Percentiles rank a stretch among this genome's conserved stretches.
Evolutionary conservation across 2,329 filamentous ascomycete species (phyloP).

Genomic region (Nigrograna mackinnonii): DNA sequence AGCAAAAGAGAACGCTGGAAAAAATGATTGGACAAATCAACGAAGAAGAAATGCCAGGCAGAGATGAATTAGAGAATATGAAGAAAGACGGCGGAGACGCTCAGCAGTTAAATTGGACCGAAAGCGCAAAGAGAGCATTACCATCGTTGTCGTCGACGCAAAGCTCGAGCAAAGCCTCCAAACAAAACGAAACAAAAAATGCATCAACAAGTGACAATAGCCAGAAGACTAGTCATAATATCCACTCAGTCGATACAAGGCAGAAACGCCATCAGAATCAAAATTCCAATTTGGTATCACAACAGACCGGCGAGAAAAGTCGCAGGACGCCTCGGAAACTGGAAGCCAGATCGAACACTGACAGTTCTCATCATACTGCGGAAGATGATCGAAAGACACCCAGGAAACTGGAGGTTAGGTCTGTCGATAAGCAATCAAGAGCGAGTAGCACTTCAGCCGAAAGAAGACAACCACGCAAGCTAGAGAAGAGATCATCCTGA

Average conservation of each 20-base stretch:
- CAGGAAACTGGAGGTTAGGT: background rate
- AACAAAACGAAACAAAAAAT: background rate
- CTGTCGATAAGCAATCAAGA: background rate
- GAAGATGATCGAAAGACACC: background rate
- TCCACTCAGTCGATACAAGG: background rate
- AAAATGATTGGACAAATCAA: slow-evolving; percentile 1
- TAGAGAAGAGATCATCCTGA: background rate
- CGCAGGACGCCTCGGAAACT: background rate
- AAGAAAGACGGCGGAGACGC: background rate
- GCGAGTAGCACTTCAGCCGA: background rate
- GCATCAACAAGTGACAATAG: background rate
- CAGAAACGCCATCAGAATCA: background rate
- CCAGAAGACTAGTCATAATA: background rate
- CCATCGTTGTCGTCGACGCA: background rate
- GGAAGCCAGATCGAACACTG: background rate
- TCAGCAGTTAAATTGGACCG: background rate
- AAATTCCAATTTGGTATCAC: background rate
- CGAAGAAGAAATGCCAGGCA: background rate
- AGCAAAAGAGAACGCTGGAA: slow-evolving; percentile 1
- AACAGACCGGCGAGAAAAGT: background rate
- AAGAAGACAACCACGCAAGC: background rate
- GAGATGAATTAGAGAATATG: background rate
- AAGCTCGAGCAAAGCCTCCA: background rate
- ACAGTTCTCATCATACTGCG: background rate
- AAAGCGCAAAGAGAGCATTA: background rate